Base-by-base conservation (phyloP, 805 yeast genomes). In the Pichia sporocuriosa region DNA sequence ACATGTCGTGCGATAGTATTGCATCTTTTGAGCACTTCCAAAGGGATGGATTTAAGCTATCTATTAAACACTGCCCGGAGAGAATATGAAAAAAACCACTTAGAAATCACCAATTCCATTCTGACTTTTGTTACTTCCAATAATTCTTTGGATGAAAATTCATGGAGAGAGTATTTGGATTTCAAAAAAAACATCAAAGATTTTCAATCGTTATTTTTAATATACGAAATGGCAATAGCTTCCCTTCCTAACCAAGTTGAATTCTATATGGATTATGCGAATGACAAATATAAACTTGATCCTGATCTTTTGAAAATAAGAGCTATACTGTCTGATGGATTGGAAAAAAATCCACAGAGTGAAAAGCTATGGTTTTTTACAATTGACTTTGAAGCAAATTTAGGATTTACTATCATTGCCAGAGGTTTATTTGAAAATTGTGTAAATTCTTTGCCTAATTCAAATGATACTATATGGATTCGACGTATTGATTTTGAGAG, bases 341-440 rank as follows among this genome's bases (percentile, higher is more conserved):
- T 73, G 32, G 54, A 62, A 4, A 40, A 50, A 3, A 59, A 73
- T 8, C 73, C 81, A 1, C 48, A 59, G 0, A 67, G 65, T 45
- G 80, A 76, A 45, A 75, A 71, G 20, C 56, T 86, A 9, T 81
- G 87, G 85, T 63, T 81, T 37, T 90, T 90, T 0, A 69, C 80
- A n/a, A 66, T 82, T 20, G 81, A 84, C 48, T 59, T 87, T 26
- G 84, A 84, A 42, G 62, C 65, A 15, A 67, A 67, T 19, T 60
- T 66, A 6, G 59, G 62, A 4, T 55, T 71, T 25, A 56, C 51
- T 26, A 60, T 58, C 0, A 51, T 56, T 12, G 77, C 74, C 0
- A 42, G 59, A 3, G 49, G 52, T 10, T 43, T 73, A 28, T 69
- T 70, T 42, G 57, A 57, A 1, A 49, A 56, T 8, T 52, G 59